These are phyloP conservation scores for Protea cynaroides DNA, from an alignment of 164 flowering plant genomes.

Conservation along the genomic window DNA sequence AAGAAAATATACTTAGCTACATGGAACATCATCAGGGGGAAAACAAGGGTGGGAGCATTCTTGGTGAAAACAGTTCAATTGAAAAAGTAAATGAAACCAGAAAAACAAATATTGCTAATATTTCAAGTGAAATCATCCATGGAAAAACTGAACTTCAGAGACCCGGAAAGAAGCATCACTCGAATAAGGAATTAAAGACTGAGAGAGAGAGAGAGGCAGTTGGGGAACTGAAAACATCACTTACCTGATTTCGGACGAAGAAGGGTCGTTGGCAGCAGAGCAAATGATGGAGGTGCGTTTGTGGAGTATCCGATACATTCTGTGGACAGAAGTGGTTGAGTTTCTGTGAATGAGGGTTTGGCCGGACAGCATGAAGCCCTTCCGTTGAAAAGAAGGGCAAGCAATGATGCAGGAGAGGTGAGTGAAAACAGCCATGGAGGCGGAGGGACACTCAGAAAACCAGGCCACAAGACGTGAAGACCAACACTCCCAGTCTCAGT, in stretches of 20 bases:
- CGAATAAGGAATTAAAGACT: too few species aligned
- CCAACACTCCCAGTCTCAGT: too few species aligned
- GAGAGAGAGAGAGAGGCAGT: too few species aligned
- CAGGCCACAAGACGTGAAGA: too few species aligned
- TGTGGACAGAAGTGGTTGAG: not conserved
- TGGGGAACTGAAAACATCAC: not conserved
- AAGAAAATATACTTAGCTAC: too few species aligned
- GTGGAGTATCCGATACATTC: not conserved
- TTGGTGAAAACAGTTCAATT: not conserved
- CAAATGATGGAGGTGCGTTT: slow-evolving; percentile 22
- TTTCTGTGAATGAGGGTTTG: slow-evolving; percentile 5
- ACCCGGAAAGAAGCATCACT: too few species aligned
- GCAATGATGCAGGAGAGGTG: slow-evolving; percentile 16
- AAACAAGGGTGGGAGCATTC: too few species aligned
- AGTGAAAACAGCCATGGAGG: slow-evolving; percentile 24
- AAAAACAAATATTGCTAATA: not conserved
- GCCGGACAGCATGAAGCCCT: slow-evolving; percentile 10
- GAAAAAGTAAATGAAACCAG: not conserved
- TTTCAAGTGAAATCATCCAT: too few species aligned
- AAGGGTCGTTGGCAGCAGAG: slow-evolving; percentile 51
- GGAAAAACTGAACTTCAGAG: not conserved
- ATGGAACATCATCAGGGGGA: too few species aligned
- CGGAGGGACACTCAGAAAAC: too few species aligned
- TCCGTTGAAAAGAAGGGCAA: slow-evolving; percentile 14
- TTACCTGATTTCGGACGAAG: slow-evolving; percentile 45